A percentile compares a stretch with the other conserved stretches of the same genome.
Conservation (phyloP, 139 green algal species). For the Chlamydomonas sp. region DNA sequence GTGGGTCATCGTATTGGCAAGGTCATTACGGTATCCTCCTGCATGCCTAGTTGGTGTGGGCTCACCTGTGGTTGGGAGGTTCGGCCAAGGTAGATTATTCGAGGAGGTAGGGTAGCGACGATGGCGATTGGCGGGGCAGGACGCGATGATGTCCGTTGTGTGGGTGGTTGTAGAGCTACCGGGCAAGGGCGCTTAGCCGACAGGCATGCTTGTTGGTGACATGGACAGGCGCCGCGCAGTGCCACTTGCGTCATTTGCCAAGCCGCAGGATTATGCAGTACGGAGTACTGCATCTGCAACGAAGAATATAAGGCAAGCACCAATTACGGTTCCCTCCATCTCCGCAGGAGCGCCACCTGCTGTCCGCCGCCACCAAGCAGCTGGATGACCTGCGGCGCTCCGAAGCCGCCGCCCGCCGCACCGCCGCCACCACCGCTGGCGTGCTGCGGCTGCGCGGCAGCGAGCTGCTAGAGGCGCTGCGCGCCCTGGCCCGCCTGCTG, state of each 20-base stretch:
- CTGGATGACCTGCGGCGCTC: neutral
- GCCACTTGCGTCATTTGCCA: neutral
- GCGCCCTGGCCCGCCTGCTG: constrained; percentile 15
- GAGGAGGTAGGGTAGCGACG: neutral
- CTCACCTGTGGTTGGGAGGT: too few relatives aligned
- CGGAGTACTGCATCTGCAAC: neutral
- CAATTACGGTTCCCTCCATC: neutral
- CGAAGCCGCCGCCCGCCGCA: constrained; percentile 14
- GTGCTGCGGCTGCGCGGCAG: constrained; percentile 17
- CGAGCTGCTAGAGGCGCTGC: constrained; percentile 36
- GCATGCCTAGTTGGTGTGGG: neutral
- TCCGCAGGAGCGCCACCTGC: constrained; percentile 18
- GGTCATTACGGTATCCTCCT: neutral
- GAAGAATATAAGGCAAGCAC: too few relatives aligned
- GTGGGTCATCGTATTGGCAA: neutral
- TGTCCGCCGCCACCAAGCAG: constrained; percentile 12
- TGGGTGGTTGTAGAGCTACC: neutral
- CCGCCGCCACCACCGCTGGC: neutral
- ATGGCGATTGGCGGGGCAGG: neutral
- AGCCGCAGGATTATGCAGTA: neutral
- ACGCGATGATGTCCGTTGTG: neutral
- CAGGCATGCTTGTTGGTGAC: too few relatives aligned
- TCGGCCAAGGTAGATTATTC: too few relatives aligned
- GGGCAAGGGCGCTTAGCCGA: neutral
- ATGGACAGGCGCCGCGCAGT: too few relatives aligned